Conservation (phyloP, 106 monocot species). For the Gastrodia elata region DNA sequence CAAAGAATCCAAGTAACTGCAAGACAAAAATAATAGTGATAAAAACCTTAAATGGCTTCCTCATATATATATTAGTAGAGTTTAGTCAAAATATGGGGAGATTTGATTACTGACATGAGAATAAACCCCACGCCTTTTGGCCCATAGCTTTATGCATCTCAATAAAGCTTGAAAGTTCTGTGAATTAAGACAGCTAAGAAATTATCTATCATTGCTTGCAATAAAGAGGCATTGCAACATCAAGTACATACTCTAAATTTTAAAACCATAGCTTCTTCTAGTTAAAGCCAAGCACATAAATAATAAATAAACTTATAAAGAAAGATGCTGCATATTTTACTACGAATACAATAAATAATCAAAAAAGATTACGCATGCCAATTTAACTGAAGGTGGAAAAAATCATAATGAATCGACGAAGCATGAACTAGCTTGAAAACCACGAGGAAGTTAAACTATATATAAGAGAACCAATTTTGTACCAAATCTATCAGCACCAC, state of each 20-base stretch:
- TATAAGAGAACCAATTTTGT: neutral
- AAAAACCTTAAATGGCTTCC: neutral
- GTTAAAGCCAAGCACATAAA: neutral
- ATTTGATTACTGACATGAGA: slow-evolving; percentile 34
- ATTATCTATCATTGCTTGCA: neutral
- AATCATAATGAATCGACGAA: neutral
- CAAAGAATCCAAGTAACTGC: slow-evolving; percentile 52
- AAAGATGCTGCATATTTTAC: too few species aligned
- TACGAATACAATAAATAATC: too few species aligned
- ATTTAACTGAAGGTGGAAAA: neutral
- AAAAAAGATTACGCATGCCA: too few species aligned
- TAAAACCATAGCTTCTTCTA: neutral
- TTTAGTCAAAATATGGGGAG: neutral
- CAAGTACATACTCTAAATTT: neutral
- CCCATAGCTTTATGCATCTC: slow-evolving; percentile 50
- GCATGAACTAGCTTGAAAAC: neutral
- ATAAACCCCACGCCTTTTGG: slow-evolving; percentile 45
- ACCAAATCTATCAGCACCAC: neutral
- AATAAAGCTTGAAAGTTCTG: slow-evolving; percentile 44
- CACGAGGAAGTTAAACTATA: neutral
- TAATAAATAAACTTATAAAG: neutral
- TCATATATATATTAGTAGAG: neutral
- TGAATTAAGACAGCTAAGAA: neutral
- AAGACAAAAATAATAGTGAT: neutral
- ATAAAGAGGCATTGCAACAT: neutral